Base-by-base conservation (phyloP, 352 stramenopile species). In the Phytopythium litorale region DNA sequence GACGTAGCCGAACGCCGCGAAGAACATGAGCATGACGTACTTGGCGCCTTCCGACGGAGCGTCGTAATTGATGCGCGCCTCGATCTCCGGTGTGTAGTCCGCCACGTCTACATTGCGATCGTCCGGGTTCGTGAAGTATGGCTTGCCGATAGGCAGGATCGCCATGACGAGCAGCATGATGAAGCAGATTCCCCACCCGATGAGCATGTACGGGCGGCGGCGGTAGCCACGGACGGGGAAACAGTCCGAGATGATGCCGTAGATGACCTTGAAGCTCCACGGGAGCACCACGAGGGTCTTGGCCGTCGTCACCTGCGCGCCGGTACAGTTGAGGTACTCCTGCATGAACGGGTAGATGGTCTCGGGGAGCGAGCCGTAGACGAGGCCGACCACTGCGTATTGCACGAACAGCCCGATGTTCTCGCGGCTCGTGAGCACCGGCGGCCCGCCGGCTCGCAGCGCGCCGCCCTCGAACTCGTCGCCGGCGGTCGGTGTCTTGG, bases 1-100 rank as follows among this genome's bases (percentile, higher is more conserved):
- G 13, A 93, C 70, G 64, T 94, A 94, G 35, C 85, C 85, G 48
- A 87, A 56, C 2, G 83, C 81, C 0, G 84, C 77, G 25, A 92
- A 55, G 56, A 91, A 81, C 73, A 96, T 88, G 43, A 86, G 61
- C 18, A 89, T 66, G 19, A 85, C 68, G 64, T 88, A 91, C 64
- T 79, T 81, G 62, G 53, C 71, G 19, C 68, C 78, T 30, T 75
- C 37, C 6, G 68, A 62, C 3, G 63, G 37, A 11, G 79, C 79
- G 28, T 57, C 42, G 15, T 62, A 62, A 60, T 84, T 80, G 58
- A 85, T 63, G 5, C 63, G 65, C 18, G 62, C 62, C 13, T 56
- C 38, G 38, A 72, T 60, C 53, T 63, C 72, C 8, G 38, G 28
- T 0, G 70, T 79, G 59, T 71, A 76, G 40, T 76, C 56, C 0